Evolutionary conservation across 2,329 filamentous ascomycete genomes (phyloP).

Genomic region (Pestalotiopsis sp.): DNA sequence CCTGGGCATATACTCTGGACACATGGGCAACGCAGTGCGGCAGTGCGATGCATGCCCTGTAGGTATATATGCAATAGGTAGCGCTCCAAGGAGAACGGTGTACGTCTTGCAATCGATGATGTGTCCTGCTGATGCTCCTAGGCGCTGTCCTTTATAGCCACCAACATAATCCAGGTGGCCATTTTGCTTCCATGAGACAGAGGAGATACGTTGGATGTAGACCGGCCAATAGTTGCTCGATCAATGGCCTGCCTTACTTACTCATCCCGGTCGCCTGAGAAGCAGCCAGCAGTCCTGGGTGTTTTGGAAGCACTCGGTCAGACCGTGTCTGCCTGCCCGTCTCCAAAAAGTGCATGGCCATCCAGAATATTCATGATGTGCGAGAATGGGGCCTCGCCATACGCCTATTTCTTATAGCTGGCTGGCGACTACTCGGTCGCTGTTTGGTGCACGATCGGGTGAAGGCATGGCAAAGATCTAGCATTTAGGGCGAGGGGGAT

Average conservation of each 20-base stretch:
- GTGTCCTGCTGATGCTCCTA: background rate
- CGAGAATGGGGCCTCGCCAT: background rate
- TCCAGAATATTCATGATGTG: background rate
- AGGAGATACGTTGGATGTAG: background rate
- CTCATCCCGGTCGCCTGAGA: background rate
- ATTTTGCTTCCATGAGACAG: background rate
- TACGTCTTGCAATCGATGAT: background rate
- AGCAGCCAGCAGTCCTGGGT: background rate
- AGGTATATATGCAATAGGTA: background rate
- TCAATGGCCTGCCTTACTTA: background rate
- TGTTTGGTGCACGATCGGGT: background rate
- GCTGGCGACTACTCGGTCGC: background rate
- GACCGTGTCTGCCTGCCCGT: background rate
- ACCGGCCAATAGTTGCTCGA: background rate
- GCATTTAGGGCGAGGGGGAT: slow-evolving; percentile 7
- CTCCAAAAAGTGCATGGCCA: background rate
- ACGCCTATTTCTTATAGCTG: background rate
- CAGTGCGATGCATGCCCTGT: background rate
- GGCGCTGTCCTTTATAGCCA: background rate
- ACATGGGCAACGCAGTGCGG: background rate
- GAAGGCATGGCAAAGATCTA: background rate
- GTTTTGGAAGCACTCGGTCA: background rate
- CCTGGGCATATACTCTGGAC: background rate
- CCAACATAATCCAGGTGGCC: background rate
- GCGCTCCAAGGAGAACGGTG: background rate